These are phyloP conservation scores for Diaporthe batatas DNA, from an alignment of 2,329 filamentous ascomycete species.

Conservation along the genomic window DNA sequence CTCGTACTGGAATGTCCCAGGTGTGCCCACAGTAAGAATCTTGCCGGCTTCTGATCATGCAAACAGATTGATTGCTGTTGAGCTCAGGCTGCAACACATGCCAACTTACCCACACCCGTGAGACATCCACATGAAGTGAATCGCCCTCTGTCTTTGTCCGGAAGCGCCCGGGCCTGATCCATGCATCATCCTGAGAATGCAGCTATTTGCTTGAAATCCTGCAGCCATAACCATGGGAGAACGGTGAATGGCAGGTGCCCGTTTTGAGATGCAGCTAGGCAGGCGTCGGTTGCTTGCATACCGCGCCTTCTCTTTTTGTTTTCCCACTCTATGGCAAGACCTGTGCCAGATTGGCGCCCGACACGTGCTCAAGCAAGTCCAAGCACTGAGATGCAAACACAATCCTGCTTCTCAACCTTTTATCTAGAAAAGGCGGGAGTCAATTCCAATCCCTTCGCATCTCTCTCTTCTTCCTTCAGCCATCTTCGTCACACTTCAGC, in stretches of 20 bases:
- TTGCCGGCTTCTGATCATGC: not conserved
- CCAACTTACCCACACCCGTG: not conserved
- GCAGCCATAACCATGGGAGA: not conserved
- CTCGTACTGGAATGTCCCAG: too few species aligned
- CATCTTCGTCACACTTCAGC: not conserved
- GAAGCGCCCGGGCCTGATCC: too few species aligned
- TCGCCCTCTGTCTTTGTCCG: too few species aligned
- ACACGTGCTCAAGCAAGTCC: not conserved
- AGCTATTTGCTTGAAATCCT: not conserved
- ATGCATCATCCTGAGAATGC: too few species aligned
- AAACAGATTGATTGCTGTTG: not conserved
- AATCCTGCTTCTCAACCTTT: too few species aligned
- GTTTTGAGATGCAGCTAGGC: not conserved
- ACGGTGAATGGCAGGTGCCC: not conserved
- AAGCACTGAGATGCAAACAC: not conserved
- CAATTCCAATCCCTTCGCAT: not conserved
- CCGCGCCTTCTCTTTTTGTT: not conserved
- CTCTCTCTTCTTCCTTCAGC: not conserved
- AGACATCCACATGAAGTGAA: not conserved
- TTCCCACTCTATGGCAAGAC: not conserved
- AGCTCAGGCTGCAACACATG: not conserved
- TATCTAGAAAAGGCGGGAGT: not conserved
- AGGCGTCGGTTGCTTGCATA: constrained; percentile 11
- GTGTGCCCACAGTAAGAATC: not conserved
- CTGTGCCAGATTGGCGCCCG: not conserved